Evolutionary conservation across 768 basidiomycete species (phyloP), one percentile per base, ranked within the genome.

Genomic region (Butyriboletus loyo): DNA sequence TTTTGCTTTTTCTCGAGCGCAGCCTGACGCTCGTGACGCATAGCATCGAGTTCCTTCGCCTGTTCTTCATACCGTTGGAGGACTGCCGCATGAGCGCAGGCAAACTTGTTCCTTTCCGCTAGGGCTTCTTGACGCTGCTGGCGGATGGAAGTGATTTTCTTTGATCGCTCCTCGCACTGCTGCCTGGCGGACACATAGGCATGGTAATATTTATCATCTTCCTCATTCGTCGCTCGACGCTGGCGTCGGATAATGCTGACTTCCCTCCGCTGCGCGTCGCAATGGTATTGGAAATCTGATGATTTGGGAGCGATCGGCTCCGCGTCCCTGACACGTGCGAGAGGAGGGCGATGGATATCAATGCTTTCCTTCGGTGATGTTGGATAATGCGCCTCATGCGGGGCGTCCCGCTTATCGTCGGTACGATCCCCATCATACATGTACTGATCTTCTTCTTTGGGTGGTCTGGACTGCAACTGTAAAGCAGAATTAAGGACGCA

Each of bases 61-160:
- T 43, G 58, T 39, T 54, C 59, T 27, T 46, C 66, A 32, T 13
- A 49, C 48, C 24, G 54, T 15, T 54, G 57, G 17, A 54, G 50
- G 30, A 73, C 64, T 10, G 65, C 32, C 5, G 25, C 32, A 22
- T 58, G 44, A 2, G 54, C 53, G 3, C 53, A 47, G 7, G 61
- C 50, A 3, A 46, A 38, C 17, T 63, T 56, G 14, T 53, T 53
- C 19, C 31, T 48, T 7, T 50, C 35, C 10, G 22, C 35, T 11
- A 50, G 24, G 7, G 46, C 49, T 10, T 22, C 15, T 22, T 50
- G 55, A 14, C 55, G 45, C 32, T 60, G 38, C 24, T 53, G 41
- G 25, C 55, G 55, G 25, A 4, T 35, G 9, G 30, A 14, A 10
- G 4, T 27, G 17, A 56, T 19, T 27, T 46, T 53, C 25, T 35